A percentile compares a stretch with the other conserved stretches of the same genome.
phyloP scores from a whole-genome alignment of 495 filamentous ascomycete genomes.

The Xylaria intraflava region DNA sequence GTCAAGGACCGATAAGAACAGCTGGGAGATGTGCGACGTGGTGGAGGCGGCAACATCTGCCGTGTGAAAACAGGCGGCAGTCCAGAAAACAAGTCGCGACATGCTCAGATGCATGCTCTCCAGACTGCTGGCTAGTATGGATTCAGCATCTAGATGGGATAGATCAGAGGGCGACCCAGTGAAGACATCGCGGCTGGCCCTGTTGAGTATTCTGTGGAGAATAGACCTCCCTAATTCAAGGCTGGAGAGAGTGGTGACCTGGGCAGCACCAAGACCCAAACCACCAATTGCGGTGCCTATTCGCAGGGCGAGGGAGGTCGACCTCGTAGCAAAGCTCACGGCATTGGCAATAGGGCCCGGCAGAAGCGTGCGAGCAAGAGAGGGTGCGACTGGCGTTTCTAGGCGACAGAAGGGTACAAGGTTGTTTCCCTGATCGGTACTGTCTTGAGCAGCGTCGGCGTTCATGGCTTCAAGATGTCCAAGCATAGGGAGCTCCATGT shows the following conservation, averaged over 20 bases:
- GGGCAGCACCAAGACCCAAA: slow-evolving; percentile 57
- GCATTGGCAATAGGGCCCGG: slow-evolving; percentile 59
- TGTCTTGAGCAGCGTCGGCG: not conserved
- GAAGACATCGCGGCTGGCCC: slow-evolving; percentile 63
- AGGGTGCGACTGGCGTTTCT: slow-evolving; percentile 11
- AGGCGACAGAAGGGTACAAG: not conserved
- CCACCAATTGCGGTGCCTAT: slow-evolving; percentile 61
- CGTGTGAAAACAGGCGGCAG: slow-evolving; percentile 63
- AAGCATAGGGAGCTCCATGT: not conserved
- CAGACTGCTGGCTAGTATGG: slow-evolving; percentile 56
- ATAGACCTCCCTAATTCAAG: slow-evolving; percentile 61
- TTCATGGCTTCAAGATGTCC: not conserved
- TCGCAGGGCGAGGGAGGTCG: slow-evolving; percentile 63
- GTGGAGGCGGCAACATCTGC: slow-evolving; percentile 57
- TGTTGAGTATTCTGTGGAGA: slow-evolving; percentile 58
- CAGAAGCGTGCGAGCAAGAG: slow-evolving; percentile 53
- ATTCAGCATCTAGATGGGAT: slow-evolving; percentile 55
- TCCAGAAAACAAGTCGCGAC: slow-evolving; percentile 59
- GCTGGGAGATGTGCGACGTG: slow-evolving; percentile 56
- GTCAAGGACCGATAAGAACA: slow-evolving; percentile 61
- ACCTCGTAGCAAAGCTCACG: slow-evolving; percentile 63
- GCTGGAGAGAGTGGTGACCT: slow-evolving; percentile 61
- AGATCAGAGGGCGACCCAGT: slow-evolving; percentile 47
- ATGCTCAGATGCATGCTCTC: slow-evolving; percentile 57
- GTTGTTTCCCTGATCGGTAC: not conserved